Percentiles rank a stretch among this genome's conserved stretches.
Conservation (phyloP, 2,329 filamentous ascomycete species). For the Talaromyces sp. region DNA sequence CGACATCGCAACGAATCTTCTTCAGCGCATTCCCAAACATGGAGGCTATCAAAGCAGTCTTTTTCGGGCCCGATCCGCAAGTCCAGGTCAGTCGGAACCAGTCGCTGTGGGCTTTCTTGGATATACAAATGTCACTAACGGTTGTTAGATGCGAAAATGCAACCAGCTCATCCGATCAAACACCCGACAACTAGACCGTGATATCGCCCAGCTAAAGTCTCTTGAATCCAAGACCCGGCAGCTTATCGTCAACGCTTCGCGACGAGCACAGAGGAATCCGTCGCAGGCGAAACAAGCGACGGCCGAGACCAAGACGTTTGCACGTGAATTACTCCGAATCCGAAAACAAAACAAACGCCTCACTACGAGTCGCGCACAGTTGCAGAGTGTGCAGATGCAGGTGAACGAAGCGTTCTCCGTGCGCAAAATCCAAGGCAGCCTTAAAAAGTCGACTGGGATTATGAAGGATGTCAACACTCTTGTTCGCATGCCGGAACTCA, state of each 20-base stretch:
- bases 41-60: slow-evolving; percentile 81
- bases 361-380: slow-evolving; percentile 82
- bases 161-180: slow-evolving; percentile 85
- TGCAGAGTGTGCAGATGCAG: slow-evolving; percentile 92
- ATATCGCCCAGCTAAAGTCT: slow-evolving; percentile 72
- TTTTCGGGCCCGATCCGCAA: slow-evolving; percentile 88
- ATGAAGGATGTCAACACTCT: slow-evolving; percentile 96
- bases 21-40: slow-evolving; percentile 45
- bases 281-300: slow-evolving; percentile 72
- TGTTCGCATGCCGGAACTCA: slow-evolving; percentile 78
- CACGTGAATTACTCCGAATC: slow-evolving; percentile 76
- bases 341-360: slow-evolving; percentile 71
- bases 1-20: neutral
- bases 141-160: slow-evolving; percentile 83
- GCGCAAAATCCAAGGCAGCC: slow-evolving; percentile 90
- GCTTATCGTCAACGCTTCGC: slow-evolving; percentile 77
- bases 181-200: slow-evolving; percentile 89
- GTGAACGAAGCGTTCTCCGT: slow-evolving; percentile 95
- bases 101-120: slow-evolving; percentile 7
- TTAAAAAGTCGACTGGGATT: slow-evolving; percentile 78
- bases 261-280: slow-evolving; percentile 74
- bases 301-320: slow-evolving; percentile 80
- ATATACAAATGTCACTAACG: slow-evolving; percentile 3
- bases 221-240: slow-evolving; percentile 80
- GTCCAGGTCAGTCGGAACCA: slow-evolving; percentile 63